Base-by-base conservation (phyloP, 169 alveolate species). In the Plasmodium ovale region DNA sequence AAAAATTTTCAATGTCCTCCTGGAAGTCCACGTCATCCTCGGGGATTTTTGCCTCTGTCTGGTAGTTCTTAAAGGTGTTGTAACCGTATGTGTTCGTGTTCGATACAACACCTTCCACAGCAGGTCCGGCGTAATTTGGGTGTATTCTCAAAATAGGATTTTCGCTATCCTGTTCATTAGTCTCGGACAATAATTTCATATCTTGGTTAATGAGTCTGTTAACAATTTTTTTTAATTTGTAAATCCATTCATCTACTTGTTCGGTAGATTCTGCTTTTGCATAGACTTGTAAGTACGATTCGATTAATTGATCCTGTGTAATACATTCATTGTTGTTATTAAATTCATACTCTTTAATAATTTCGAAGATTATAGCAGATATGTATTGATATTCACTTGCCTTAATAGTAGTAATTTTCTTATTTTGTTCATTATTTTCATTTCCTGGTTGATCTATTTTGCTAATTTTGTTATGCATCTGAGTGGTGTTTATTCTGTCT, bases 161-260 rank as follows among this genome's bases (percentile, higher is more conserved):
- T 42, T 87, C 93, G 21, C 64, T 69, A 69, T 93, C 96, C 10
- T 59, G 88, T 29, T 82, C 91, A 74, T 68, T 64, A 12, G 77
- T 87, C 39, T 90, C 77, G 0, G 93, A 87, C 35, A 93, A 54
- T 51, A 93, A 65, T 79, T 93, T 93, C 72, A 87, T 88, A 64
- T 93, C 96, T 51, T 89, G 94, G 49, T 91, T 89, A 6, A 92
- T 70, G 23, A 93, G 89, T 56, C 96, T 87, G 51, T 88, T 59
- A 29, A 93, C 67, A 58, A 93, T 91, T 37, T 91, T 89, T 62
- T 93, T 94, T 73, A 93, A 54, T 44, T 92, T 87, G 51, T 92
- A 64, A 65, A 92, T 89, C 96, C 96, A 93, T 54, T 77, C 90
- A 51, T 93, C 94, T 14, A 94, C 95, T n/a, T 93, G 94, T 64